Evolutionary conservation across 768 basidiomycete genomes (phyloP).

Genomic region (Mycena latifolia): DNA sequence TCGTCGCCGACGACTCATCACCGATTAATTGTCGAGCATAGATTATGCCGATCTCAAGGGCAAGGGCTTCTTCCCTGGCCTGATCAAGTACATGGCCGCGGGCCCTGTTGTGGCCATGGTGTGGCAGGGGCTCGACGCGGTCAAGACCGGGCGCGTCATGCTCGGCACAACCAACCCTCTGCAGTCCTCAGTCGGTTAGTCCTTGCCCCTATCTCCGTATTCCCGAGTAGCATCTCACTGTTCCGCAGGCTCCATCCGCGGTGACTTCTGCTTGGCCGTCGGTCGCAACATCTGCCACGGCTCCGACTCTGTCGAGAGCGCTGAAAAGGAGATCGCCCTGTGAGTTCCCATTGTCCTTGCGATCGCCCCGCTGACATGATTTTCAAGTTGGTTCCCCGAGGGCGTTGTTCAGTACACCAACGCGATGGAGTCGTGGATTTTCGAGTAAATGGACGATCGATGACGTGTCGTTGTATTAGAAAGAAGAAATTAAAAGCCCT

Average conservation of each 20-base stretch:
- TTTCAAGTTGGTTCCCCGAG: conserved; percentile 90
- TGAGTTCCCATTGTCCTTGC: conserved; percentile 53
- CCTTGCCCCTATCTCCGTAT: conserved; percentile 3
- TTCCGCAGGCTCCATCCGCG: conserved; percentile 88
- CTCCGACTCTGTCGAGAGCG: conserved; percentile 89
- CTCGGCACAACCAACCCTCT: conserved; percentile 98
- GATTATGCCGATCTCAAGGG: conserved; percentile 97
- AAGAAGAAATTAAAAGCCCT: conserved; percentile 33
- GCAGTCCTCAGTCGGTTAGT: conserved; percentile 84
- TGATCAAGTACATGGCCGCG: conserved; percentile 96
- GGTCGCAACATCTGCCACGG: conserved; percentile 97
- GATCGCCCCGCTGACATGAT: conserved; percentile 19
- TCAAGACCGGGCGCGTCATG: conserved; percentile 96
- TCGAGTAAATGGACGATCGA: conserved; percentile 58
- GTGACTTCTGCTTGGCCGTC: conserved; percentile 93
- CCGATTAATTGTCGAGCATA: conserved; percentile 45
- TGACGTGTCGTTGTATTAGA: conserved; percentile 28
- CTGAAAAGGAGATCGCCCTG: conserved; percentile 96
- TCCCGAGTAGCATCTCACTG: conserved; percentile 20
- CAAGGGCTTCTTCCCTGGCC: conserved; percentile 96
- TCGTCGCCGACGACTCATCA: conserved; percentile 31
- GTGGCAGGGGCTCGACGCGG: conserved; percentile 94
- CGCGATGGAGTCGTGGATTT: conserved; percentile 79
- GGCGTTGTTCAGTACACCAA: conserved; percentile 79
- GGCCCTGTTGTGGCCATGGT: conserved; percentile 98